Base-by-base conservation (phyloP, 306 rosid species). In the Prunus mira region DNA sequence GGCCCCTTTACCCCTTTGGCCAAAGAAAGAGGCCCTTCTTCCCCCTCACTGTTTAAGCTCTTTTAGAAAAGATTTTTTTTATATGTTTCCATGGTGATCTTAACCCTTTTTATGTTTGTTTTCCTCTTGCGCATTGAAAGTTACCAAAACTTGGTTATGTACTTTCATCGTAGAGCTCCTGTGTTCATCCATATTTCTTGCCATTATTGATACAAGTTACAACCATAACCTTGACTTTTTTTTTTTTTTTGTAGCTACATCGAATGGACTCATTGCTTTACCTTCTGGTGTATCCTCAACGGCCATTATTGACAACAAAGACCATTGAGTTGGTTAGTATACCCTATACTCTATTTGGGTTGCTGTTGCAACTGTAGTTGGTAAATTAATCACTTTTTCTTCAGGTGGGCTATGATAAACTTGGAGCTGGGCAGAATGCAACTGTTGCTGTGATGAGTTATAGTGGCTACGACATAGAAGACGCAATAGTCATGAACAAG, bases 371-470 rank as follows among this genome's bases (percentile, higher is more conserved):
- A 46, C 50, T 46, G 13, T 46, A 46, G 50, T 46, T 12, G 50
- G 13, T 46, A 46, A 8, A 12, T 46, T 46, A 46, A 46, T 46
- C 50, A 46, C 50, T 46, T 46, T 12, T 46, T 46, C 13, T 46
- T 46, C 50, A 46, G 50, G 50, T 46, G 82, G 96, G 98, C 75
- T 94, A 90, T 83, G 98, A 94, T 83, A 94, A 89, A 82, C 97
- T 94, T 27, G 98, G 98, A 85, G 98, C 98, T 0, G 98, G 98
- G 57, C 98, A 94, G 77, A 94, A 94, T 81, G 98, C 98, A 74
- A 91, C 98, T 3, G 98, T 94, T 75, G 97, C 98, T 77, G 98
- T 94, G 67, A 94, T 94, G 97, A 94, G 98, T 79, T 94, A 92
- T 73, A 94, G 98, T 84, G 98, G 98, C 83, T 94, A 94, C 83